phyloP scores from a whole-genome alignment of 306 rosid species.

The Castanea crenata region DNA sequence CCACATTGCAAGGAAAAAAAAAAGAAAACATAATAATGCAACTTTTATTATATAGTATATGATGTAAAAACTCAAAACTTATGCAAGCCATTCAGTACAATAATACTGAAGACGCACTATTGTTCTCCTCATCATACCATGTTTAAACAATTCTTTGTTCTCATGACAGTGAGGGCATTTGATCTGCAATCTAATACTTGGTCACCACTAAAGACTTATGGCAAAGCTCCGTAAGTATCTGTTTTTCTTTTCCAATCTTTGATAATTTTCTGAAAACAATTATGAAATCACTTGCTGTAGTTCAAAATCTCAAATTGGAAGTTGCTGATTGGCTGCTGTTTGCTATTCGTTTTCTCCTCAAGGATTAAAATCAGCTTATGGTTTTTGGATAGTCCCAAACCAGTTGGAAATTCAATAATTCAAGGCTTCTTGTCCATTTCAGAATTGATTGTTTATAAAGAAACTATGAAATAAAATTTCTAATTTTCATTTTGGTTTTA shows the following conservation, averaged over 20 bases:
- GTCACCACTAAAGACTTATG: conserved; percentile 79
- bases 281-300: not conserved
- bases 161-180: conserved; percentile 65
- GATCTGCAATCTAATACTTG: conserved; percentile 69
- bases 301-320: conserved; percentile 6
- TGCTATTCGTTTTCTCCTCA: not conserved
- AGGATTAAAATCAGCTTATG: conserved; percentile 4
- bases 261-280: conserved; percentile 7
- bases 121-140: not conserved
- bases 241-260: conserved; percentile 11
- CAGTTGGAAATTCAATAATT: not conserved
- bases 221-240: conserved; percentile 71
- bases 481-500: not conserved
- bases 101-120: not conserved
- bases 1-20: too few species aligned
- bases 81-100: not conserved
- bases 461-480: not conserved
- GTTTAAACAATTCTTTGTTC: conserved; percentile 5
- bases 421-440: not conserved
- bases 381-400: not conserved
- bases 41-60: too few species aligned
- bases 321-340: conserved; percentile 9
- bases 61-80: not conserved
- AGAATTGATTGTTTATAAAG: not conserved
- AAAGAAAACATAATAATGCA: not conserved